These are phyloP conservation scores for Candida silvicultrix DNA, from an alignment of 805 yeast species.

Conservation along the genomic window DNA sequence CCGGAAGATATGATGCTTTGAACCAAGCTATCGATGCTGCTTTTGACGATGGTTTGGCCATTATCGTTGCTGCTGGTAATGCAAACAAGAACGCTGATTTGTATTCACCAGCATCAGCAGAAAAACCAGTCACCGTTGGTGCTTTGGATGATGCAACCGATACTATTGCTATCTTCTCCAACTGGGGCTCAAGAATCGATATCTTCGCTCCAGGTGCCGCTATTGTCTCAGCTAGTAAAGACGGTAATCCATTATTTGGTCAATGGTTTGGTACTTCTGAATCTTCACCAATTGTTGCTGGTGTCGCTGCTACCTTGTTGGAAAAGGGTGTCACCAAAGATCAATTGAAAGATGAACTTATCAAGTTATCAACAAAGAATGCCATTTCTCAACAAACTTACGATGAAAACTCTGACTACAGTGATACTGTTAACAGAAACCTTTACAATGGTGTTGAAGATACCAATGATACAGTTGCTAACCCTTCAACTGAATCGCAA, in stretches of 20 bases:
- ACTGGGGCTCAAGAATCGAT: slow-evolving; percentile 86
- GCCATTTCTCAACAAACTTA: slow-evolving; percentile 25
- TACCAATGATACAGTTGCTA: neutral
- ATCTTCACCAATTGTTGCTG: slow-evolving; percentile 72
- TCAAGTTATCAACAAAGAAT: slow-evolving; percentile 37
- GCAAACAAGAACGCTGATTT: slow-evolving; percentile 66
- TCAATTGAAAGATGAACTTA: slow-evolving; percentile 34
- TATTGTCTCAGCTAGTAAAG: slow-evolving; percentile 47
- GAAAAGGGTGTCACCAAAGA: slow-evolving; percentile 41
- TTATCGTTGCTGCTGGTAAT: slow-evolving; percentile 88
- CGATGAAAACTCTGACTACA: slow-evolving; percentile 17
- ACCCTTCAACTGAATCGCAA: neutral
- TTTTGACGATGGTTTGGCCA: slow-evolving; percentile 46
- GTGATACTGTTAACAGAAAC: slow-evolving; percentile 53
- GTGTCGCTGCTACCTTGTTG: slow-evolving; percentile 51
- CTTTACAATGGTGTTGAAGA: slow-evolving; percentile 24
- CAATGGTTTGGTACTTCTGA: slow-evolving; percentile 69
- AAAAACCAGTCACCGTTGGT: slow-evolving; percentile 70
- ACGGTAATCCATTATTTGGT: slow-evolving; percentile 14
- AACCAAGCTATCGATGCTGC: slow-evolving; percentile 53
- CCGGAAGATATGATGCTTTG: slow-evolving; percentile 65
- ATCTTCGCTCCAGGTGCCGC: slow-evolving; percentile 75
- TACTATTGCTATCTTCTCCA: slow-evolving; percentile 66
- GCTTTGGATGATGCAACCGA: slow-evolving; percentile 75
- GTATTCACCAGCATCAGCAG: slow-evolving; percentile 79